These are phyloP conservation scores for Colletotrichum sp. DNA, from an alignment of 2,329 filamentous ascomycete genomes.

Conservation along the genomic window DNA sequence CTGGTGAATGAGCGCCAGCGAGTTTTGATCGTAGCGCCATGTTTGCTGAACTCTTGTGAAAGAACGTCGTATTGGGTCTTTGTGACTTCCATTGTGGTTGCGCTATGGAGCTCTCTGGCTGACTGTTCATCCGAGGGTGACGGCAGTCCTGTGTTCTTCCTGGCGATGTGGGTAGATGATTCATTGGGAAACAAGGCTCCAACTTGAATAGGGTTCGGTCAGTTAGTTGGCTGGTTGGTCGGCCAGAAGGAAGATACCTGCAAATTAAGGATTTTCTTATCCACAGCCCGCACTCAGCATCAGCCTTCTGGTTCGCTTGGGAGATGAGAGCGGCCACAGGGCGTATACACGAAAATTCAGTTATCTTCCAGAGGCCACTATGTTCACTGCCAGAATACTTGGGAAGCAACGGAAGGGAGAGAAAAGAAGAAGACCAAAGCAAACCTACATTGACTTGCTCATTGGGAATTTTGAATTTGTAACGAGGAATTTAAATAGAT, in stretches of 20 bases:
- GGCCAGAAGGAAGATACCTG: background rate
- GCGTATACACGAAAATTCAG: too few species aligned
- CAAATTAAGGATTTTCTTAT: background rate
- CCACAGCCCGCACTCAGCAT: background rate
- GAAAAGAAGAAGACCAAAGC: too few species aligned
- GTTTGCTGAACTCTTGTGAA: background rate
- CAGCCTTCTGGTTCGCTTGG: too few species aligned
- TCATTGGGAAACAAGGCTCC: background rate
- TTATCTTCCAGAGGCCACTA: too few species aligned
- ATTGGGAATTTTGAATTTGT: too few species aligned
- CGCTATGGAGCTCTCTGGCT: background rate
- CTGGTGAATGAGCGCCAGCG: background rate
- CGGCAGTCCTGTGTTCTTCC: background rate
- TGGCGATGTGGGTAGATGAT: background rate
- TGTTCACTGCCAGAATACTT: too few species aligned
- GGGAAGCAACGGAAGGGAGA: too few species aligned
- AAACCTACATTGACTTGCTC: too few species aligned
- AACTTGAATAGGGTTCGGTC: background rate
- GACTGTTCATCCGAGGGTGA: background rate
- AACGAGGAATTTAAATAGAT: too few species aligned
- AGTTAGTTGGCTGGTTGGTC: background rate
- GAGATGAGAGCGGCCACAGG: too few species aligned
- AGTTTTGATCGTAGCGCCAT: background rate
- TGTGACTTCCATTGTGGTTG: background rate
- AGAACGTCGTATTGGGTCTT: background rate